Evolutionary conservation across 116 monocot species (phyloP), one percentile per base, ranked within the genome.

Genomic region (Posidonia oceanica): DNA sequence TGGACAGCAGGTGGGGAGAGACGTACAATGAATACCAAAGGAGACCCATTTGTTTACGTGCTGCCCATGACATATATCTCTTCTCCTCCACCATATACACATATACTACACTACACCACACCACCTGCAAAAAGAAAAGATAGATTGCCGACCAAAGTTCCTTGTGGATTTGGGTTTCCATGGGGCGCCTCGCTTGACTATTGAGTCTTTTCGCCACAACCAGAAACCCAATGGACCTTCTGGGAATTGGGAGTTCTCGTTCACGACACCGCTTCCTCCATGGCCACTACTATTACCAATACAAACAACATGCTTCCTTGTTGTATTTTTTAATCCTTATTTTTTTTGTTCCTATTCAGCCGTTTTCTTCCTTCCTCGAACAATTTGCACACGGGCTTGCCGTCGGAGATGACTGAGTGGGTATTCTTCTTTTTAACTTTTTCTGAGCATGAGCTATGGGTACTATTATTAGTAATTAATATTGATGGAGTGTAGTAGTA

Each of bases 11-110:
- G 48, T 10, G 7, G 12, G 48, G 7, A 48, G 11, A 5, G 48
- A 48, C 48, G 48, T 48, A 12, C 7, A 10, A 5, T 48, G 48
- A 48, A 48, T 48, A 10, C 48, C 20, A 20, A 60, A 23, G 29
- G 10, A 22, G 60, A 60, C 11, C 60, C 60, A 60, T 60, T 60
- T 60, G 60, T 60, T 60, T 60, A 29, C 60, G 60, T 60, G 60
- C 60, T 29, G 7, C 20, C 23, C 60, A 60, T 60, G 20, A 23
- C 29, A 29, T 60, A 29, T 5, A 7, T 20, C 10, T 60, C 10
- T 12, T 60, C 18, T 29, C 60, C 10, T 29, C 60, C 8, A 2
- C 18, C 20, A 8, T 60, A 15, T 29, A 8, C 29, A 7, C 18
- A 3, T 60, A 8, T 23, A 3, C 29, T 29, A 4, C 21, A 22